Evolutionary conservation across 805 yeast species (phyloP), one percentile per base, ranked within the genome.

Genomic region (Myxozyma neglecta): DNA sequence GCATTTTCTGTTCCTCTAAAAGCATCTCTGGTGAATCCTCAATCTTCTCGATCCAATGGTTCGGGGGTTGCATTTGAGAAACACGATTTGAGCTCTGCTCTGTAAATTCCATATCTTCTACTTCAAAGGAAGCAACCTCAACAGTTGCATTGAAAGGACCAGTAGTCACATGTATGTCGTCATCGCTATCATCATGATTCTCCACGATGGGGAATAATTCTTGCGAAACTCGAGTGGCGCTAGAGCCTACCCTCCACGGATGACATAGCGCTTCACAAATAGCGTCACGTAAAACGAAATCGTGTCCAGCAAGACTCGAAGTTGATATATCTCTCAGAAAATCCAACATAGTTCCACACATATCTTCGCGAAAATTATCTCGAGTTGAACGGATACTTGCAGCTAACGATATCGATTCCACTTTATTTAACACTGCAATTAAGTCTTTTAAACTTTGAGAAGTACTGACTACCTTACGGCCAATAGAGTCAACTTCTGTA

Each of bases 321-420:
- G 79, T 79, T 0, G 87, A 77, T 34, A 90, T 72, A 44, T 84
- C 87, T 34, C 75, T 72, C 5, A 90, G 70, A 91, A 94, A 88
- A n/a, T 72, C 68, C 6, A 88, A 71, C 18, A 90, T 83, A 63
- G 86, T 90, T 46, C 83, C 85, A 67, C 88, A 85, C 89, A 88
- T 85, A 60, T 88, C 92, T 70, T 90, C 96, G 56, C 94, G 77
- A 70, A 89, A 87, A 6, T 83, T 76, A 70, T 90, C 96, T 59
- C 91, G 76, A 16, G 83, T 78, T 56, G 85, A 82, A 58, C 90
- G 76, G 14, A 90, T 85, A 52, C 89, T 81, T 1, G 87, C 80
- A 1, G 86, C 81, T 18, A 89, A 76, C 0, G 91, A 91, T 0
- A 90, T 85, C 0, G 84, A 75, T 24, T 83, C 81, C 36, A 90